phyloP scores from a whole-genome alignment of 768 basidiomycete genomes.

The Pulveroboletus frians region DNA sequence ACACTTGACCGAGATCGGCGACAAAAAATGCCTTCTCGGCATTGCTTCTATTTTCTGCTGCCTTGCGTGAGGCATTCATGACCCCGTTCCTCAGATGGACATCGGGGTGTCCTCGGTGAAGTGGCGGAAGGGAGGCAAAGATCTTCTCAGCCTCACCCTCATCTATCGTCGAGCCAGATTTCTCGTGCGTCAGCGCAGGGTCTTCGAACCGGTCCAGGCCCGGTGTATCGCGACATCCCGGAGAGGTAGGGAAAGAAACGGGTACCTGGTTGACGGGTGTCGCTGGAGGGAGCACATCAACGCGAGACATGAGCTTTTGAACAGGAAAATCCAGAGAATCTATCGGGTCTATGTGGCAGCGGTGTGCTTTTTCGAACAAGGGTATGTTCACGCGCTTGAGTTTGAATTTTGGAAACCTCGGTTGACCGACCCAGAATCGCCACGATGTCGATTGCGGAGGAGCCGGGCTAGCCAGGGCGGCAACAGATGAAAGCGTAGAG shows the following conservation, averaged over 20 bases:
- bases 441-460: slow-evolving; percentile 48
- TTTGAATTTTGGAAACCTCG: slow-evolving; percentile 35
- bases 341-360: slow-evolving; percentile 24
- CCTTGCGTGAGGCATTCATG: slow-evolving; percentile 52
- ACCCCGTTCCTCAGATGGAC: slow-evolving; percentile 75
- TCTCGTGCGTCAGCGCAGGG: slow-evolving; percentile 34
- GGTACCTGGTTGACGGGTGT: slow-evolving; percentile 28
- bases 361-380: slow-evolving; percentile 24
- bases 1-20: slow-evolving; percentile 86
- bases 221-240: slow-evolving; percentile 22
- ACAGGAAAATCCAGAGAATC: slow-evolving; percentile 14
- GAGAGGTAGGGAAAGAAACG: slow-evolving; percentile 28
- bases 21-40: slow-evolving; percentile 97
- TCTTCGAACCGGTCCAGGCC: slow-evolving; percentile 8
- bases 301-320: slow-evolving; percentile 49
- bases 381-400: slow-evolving; percentile 21
- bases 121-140: slow-evolving; percentile 62
- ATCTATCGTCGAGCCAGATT: slow-evolving; percentile 40
- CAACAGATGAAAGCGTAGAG: slow-evolving; percentile 43
- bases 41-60: slow-evolving; percentile 53
- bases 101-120: slow-evolving; percentile 64
- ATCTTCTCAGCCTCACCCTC: slow-evolving; percentile 38
- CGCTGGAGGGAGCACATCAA: slow-evolving; percentile 42
- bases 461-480: slow-evolving; percentile 60
- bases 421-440: slow-evolving; percentile 74